Base-by-base conservation (phyloP, 495 filamentous ascomycete species). In the Penicillium coffeae region DNA sequence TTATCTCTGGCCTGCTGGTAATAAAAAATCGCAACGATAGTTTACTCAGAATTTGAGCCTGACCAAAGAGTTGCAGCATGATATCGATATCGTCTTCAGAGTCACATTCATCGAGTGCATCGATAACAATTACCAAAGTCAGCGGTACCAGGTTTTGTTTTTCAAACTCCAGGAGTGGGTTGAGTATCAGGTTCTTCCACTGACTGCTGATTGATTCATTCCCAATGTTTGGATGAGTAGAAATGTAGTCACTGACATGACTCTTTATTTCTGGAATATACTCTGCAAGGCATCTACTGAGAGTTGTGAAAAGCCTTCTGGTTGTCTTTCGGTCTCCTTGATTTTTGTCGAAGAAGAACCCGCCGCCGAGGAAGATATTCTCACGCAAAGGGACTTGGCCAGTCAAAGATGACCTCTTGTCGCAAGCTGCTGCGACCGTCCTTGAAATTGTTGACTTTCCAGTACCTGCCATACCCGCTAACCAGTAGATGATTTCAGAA, bases 91-190 rank as follows among this genome's bases (percentile, higher is more conserved):
- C 21, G 10, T 43, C 41, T 2, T 36, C 42, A 2, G 16, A 15
- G 12, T 36, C 32, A 22, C 42, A 45, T 12, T 45, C 42, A 36
- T 45, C 42, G 2, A 45, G 18, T 3, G 30, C 42, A 37, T 45
- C 42, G 14, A 45, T 36, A 4, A 45, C 42, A 3, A 45, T n/a
- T 4, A 37, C 30, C 9, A 15, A 22, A n/a, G 42, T 45, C 12
- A 21, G 18, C 1, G 32, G 32, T 8, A 13, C 8, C 42, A 15
- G 21, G 14, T n/a, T 33, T 3, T 12, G 15, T 16, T 21, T 36
- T 1, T 45, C 42, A 5, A 45, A 32, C n/a, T 35, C 12, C 27
- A 33, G 22, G 3, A 43, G 8, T 9, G 41, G 41, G 9, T 33
- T 13, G 0, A 43, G 25, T 6, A 43, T 33, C 22, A 43, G 10